Conservation (phyloP, 2,329 filamentous ascomycete genomes). For the Penicillium expansum region DNA sequence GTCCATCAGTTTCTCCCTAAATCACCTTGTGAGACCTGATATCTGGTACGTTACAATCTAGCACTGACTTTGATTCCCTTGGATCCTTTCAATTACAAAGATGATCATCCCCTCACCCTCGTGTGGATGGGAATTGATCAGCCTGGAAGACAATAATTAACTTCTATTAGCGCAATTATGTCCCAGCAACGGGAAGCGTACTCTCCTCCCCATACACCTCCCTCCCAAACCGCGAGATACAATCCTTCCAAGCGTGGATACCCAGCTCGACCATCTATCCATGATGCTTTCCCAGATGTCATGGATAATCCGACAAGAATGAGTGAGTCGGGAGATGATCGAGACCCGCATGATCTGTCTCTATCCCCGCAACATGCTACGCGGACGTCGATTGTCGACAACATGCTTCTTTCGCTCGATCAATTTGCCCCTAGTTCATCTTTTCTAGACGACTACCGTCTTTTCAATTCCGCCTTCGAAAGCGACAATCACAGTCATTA, state of each 20-base stretch:
- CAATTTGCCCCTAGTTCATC: slow-evolving; percentile 56
- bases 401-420: slow-evolving; percentile 92
- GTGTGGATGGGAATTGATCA: neutral
- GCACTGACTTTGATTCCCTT: neutral
- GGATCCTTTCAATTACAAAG: neutral
- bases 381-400: slow-evolving; percentile 88
- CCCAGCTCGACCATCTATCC: slow-evolving; percentile 35
- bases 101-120: neutral
- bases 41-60: neutral
- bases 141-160: slow-evolving; percentile 14
- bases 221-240: slow-evolving; percentile 35
- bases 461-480: slow-evolving; percentile 43
- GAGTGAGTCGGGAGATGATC: slow-evolving; percentile 41
- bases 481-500: slow-evolving; percentile 35
- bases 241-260: slow-evolving; percentile 30
- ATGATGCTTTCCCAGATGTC: slow-evolving; percentile 43
- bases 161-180: slow-evolving; percentile 23
- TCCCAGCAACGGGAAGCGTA: slow-evolving; percentile 29
- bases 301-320: slow-evolving; percentile 33
- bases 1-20: neutral
- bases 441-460: slow-evolving; percentile 36
- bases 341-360: slow-evolving; percentile 71
- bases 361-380: slow-evolving; percentile 72
- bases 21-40: neutral
- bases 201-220: slow-evolving; percentile 44